These are phyloP conservation scores for Tolypocladium tundrense DNA, from an alignment of 2,329 filamentous ascomycete genomes.

Conservation along the genomic window DNA sequence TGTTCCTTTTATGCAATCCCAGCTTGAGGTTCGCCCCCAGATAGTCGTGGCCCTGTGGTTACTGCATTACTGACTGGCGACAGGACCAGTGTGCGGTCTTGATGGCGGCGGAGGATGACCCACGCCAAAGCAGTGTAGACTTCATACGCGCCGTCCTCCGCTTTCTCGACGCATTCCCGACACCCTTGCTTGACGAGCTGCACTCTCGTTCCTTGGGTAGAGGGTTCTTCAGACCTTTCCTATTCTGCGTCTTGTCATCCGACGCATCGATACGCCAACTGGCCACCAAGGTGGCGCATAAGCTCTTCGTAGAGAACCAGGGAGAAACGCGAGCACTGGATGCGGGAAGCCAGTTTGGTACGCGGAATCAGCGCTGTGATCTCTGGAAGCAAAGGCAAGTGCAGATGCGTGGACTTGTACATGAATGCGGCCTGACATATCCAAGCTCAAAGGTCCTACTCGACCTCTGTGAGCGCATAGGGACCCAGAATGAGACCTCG, in stretches of 20 bases:
- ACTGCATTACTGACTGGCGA: neutral
- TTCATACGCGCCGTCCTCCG: conserved; percentile 21
- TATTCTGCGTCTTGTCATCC: conserved; percentile 43
- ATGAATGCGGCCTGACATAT: conserved; percentile 1
- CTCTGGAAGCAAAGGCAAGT: conserved; percentile 45
- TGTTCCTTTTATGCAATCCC: conserved; percentile 44
- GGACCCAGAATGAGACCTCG: conserved; percentile 29
- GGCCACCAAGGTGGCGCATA: conserved; percentile 35
- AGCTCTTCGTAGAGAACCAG: conserved; percentile 28
- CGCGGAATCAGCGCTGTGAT: conserved; percentile 20
- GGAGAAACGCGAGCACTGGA: conserved; percentile 14
- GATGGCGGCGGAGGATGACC: neutral
- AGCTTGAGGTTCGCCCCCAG: conserved; percentile 39
- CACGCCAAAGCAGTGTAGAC: neutral
- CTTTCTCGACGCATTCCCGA: conserved; percentile 44
- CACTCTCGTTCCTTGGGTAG: conserved; percentile 12
- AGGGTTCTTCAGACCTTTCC: conserved; percentile 37
- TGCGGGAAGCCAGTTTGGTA: conserved; percentile 13
- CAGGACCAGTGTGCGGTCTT: neutral
- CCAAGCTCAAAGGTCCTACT: conserved; percentile 27
- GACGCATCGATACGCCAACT: conserved; percentile 38
- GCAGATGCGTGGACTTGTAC: neutral
- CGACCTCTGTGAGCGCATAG: conserved; percentile 38
- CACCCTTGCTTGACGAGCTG: conserved; percentile 19
- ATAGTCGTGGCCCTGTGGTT: neutral